Conservation (phyloP, 352 stramenopile species). For the Saprolegnia parasitica region DNA sequence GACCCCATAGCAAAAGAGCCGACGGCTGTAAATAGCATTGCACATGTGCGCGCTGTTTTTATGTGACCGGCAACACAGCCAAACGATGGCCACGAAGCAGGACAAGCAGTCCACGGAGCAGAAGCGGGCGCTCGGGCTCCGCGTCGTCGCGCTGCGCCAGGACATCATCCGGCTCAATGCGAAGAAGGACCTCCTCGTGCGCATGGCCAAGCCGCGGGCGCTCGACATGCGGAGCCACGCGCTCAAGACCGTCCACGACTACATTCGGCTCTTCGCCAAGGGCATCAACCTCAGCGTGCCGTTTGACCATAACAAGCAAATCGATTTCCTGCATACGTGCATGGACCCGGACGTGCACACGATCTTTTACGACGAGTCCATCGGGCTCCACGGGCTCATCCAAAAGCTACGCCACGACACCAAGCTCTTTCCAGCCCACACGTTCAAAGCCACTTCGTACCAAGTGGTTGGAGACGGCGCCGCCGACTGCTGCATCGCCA, state of each 20-base stretch:
- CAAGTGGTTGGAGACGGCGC: constrained; percentile 2
- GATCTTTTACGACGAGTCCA: constrained; percentile 9
- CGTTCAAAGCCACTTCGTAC: constrained; percentile 9
- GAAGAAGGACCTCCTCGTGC: constrained; percentile 14
- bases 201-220: constrained; percentile 7
- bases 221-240: constrained; percentile 9
- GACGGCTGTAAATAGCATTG: background rate
- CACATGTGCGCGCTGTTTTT: constrained; percentile 8
- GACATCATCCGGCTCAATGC: constrained; percentile 18
- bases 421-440: background rate
- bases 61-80: background rate
- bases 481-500: constrained; percentile 13
- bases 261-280: constrained; percentile 1
- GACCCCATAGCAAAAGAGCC: no score
- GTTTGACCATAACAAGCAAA: constrained; percentile 16
- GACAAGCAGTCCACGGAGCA: constrained; percentile 16
- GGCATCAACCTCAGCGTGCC: constrained; percentile 16
- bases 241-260: constrained; percentile 15
- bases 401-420: constrained; percentile 4
- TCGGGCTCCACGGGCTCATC: constrained; percentile 3
- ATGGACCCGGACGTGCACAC: constrained; percentile 6
- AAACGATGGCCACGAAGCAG: constrained; percentile 6
- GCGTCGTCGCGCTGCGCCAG: constrained; percentile 4
- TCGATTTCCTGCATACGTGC: constrained; percentile 6
- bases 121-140: background rate